These are phyloP conservation scores for Naganishia cerealis DNA, from an alignment of 1,284 basidiomycete genomes.

Conservation along the genomic window DNA sequence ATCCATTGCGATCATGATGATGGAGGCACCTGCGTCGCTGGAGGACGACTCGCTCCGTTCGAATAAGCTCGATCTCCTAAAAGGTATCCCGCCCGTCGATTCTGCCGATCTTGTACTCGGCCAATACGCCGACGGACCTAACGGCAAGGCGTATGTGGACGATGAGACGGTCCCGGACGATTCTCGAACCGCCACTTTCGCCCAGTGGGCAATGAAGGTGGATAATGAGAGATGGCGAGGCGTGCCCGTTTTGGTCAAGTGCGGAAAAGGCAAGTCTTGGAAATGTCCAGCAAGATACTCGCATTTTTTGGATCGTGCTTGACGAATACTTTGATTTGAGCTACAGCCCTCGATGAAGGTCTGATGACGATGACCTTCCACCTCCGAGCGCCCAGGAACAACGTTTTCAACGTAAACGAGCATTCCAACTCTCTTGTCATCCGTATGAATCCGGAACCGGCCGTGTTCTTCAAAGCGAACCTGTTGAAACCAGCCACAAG, in stretches of 20 bases:
- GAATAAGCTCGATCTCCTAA: constrained; percentile 45
- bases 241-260: constrained; percentile 32
- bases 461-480: constrained; percentile 30
- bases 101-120: constrained; percentile 48
- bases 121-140: constrained; percentile 45
- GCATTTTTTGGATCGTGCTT: background rate
- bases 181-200: constrained; percentile 51
- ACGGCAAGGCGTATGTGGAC: constrained; percentile 52
- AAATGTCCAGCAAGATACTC: background rate
- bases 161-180: constrained; percentile 52
- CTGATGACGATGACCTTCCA: constrained; percentile 33
- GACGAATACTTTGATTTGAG: background rate
- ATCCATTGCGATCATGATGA: constrained; percentile 48
- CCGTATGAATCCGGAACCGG: constrained; percentile 32
- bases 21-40: constrained; percentile 48
- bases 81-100: constrained; percentile 45
- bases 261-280: constrained; percentile 31
- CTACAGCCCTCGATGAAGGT: constrained; percentile 27
- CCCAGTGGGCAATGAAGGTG: constrained; percentile 42
- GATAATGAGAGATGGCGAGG: constrained; percentile 36
- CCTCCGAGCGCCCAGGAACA: constrained; percentile 19
- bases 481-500: constrained; percentile 25
- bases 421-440: constrained; percentile 30
- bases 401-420: constrained; percentile 11
- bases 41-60: constrained; percentile 49